Conservation (phyloP, 2,329 filamentous ascomycete species). For the Aspergillus luchuensis region DNA sequence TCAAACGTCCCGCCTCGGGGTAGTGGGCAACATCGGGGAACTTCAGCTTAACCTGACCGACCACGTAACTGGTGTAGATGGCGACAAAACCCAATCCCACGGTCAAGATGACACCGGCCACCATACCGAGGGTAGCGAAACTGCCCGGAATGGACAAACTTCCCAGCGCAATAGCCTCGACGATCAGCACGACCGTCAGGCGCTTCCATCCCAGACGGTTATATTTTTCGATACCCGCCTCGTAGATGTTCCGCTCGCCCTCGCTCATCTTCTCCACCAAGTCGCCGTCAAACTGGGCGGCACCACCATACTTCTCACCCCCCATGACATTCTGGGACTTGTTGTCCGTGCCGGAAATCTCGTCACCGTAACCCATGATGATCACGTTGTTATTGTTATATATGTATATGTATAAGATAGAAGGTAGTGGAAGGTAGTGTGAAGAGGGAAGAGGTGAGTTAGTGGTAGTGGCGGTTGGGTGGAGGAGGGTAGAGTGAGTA, state of each 20-base stretch:
- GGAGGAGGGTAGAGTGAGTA: background rate
- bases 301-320: constrained; percentile 9
- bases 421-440: background rate
- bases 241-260: constrained; percentile 22
- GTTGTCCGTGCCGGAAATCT: constrained; percentile 17
- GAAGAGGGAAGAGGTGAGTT: background rate
- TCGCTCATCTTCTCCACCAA: constrained; percentile 26
- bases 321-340: constrained; percentile 13
- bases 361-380: constrained; percentile 15
- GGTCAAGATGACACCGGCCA: constrained; percentile 48
- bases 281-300: constrained; percentile 22
- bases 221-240: constrained; percentile 26
- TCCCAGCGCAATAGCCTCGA: constrained; percentile 54
- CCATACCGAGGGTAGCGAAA: constrained; percentile 51
- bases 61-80: constrained; percentile 46
- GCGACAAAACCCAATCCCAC: constrained; percentile 44
- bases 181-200: constrained; percentile 52
- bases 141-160: constrained; percentile 49
- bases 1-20: constrained; percentile 46
- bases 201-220: constrained; percentile 53
- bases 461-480: background rate
- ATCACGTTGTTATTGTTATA: no score
- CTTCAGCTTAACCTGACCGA: constrained; percentile 43
- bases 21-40: constrained; percentile 47
- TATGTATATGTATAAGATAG: background rate